Conservation (phyloP, 345 rosid genomes). For the Eutrema japonicum region DNA sequence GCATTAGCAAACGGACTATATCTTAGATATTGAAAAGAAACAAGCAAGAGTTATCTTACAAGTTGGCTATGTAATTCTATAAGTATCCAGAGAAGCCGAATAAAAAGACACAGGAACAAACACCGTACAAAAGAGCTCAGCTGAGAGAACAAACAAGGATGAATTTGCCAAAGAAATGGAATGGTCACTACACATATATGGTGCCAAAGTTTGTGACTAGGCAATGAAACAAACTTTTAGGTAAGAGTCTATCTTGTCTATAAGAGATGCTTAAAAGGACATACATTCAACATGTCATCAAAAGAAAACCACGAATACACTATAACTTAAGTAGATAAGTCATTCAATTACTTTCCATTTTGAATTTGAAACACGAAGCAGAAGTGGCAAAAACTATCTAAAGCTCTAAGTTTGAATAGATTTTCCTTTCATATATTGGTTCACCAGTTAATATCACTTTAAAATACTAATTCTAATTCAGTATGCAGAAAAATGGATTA, state of each 20-base stretch:
- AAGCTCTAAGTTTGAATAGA: background rate
- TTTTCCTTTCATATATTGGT: background rate
- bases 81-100: background rate
- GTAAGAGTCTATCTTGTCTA: background rate
- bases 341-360: conserved; percentile 18
- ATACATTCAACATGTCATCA: background rate
- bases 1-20: background rate
- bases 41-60: background rate
- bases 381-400: conserved; percentile 6
- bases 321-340: background rate
- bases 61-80: background rate
- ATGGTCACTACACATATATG: background rate
- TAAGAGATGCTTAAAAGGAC: conserved; percentile 31
- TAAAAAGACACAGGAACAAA: background rate
- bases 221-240: background rate
- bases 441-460: conserved; percentile 7
- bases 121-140: background rate
- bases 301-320: conserved; percentile 11
- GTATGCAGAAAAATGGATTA: background rate
- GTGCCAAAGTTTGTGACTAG: background rate
- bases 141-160: background rate
- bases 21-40: background rate
- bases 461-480: background rate
- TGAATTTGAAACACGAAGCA: conserved; percentile 6
- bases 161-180: conserved; percentile 6